phyloP scores from a whole-genome alignment of 306 rosid genomes.

The Myrica gale region DNA sequence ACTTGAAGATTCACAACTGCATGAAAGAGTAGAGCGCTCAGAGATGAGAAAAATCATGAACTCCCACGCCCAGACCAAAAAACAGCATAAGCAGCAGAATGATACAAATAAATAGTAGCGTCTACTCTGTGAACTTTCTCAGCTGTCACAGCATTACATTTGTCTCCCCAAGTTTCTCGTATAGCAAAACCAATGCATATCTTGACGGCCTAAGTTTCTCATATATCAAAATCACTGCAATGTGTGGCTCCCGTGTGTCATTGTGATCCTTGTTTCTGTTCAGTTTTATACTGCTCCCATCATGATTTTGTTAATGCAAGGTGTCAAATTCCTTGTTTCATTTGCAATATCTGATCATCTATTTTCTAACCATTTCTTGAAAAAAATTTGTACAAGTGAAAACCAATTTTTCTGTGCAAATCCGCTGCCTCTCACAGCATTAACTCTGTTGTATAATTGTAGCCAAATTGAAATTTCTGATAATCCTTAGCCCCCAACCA shows the following conservation, averaged over 20 bases:
- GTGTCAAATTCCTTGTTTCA: not conserved
- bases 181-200: not conserved
- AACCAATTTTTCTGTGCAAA: not conserved
- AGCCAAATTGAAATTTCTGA: not conserved
- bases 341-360: not conserved
- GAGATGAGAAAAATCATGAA: not conserved
- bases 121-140: not conserved
- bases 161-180: not conserved
- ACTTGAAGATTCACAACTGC: constrained; percentile 22
- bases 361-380: not conserved
- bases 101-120: not conserved
- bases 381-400: not conserved
- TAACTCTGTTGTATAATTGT: not conserved
- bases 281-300: not conserved
- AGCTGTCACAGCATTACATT: no score
- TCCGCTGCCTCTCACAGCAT: not conserved
- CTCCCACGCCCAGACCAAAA: not conserved
- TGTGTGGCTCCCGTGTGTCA: no score
- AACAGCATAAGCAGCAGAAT: not conserved
- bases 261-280: not conserved
- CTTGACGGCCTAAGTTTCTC: no score
- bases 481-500: not conserved
- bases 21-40: constrained; percentile 8
- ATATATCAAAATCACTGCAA: no score
- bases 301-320: not conserved